Evolutionary conservation across 805 yeast species (phyloP).

Genomic region (Lachancea thermotolerans): DNA sequence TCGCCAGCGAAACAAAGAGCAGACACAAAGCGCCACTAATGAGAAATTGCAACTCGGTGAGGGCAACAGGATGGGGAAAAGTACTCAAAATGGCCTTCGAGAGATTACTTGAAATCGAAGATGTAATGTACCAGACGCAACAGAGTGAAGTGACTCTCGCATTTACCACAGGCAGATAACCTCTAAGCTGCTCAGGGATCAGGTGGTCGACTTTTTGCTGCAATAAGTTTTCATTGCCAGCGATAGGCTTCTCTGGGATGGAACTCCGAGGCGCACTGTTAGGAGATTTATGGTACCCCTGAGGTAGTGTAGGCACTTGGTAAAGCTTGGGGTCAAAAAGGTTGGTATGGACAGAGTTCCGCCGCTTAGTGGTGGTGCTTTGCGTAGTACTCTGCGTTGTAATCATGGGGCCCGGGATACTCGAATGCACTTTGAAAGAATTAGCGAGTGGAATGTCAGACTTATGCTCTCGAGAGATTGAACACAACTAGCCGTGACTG

Average conservation of each 20-base stretch:
- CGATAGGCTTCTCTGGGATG: background rate
- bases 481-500: background rate
- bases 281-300: slow-evolving; percentile 3
- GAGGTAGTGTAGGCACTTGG: slow-evolving; percentile 14
- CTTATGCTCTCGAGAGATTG: background rate
- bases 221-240: background rate
- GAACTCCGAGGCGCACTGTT: background rate
- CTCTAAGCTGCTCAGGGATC: slow-evolving; percentile 11
- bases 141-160: slow-evolving; percentile 52
- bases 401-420: slow-evolving; percentile 4
- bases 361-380: slow-evolving; percentile 11
- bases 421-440: background rate
- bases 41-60: slow-evolving; percentile 81
- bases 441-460: background rate
- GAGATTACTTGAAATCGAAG: slow-evolving; percentile 76
- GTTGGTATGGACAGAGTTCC: slow-evolving; percentile 11
- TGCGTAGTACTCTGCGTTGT: slow-evolving; percentile 16
- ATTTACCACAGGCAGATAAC: slow-evolving; percentile 31
- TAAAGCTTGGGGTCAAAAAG: slow-evolving; percentile 20
- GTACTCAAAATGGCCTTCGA: slow-evolving; percentile 67
- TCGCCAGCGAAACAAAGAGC: slow-evolving; percentile 35
- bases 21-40: slow-evolving; percentile 61
- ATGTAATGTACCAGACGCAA: slow-evolving; percentile 68
- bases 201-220: slow-evolving; percentile 11
- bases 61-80: slow-evolving; percentile 77